Evolutionary conservation across 2,329 filamentous ascomycete species (phyloP), one percentile per base, ranked within the genome.

Genomic region (Epicoccum nigrum): DNA sequence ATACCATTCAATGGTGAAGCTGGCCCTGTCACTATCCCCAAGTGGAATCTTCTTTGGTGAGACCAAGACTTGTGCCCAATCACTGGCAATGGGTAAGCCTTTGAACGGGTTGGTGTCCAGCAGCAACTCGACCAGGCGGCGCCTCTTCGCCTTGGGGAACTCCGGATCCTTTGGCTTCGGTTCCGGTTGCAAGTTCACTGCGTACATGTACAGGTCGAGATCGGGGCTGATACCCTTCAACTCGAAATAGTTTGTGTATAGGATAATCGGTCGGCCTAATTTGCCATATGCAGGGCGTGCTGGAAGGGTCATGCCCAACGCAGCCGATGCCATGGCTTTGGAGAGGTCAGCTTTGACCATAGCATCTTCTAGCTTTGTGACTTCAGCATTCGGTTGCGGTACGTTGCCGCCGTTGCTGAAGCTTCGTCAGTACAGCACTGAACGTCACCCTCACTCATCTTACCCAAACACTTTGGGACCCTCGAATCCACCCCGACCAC

Each of bases 91-190:
- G 1, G 58, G 37, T 0, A 69, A 51, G 5, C 45, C 61, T 7
- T 63, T 16, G 40, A 78, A 75, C 0, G 67, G 64, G 0, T 59
- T 46, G 2, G 63, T 54, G n/a, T 63, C 43, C 7, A 77, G 40
- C 1, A 85, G 59, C 17, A 80, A 60, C 13, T 79, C 67, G 13
- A 85, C 70, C 4, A 83, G 69, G 4, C 77, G 76, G 33, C 74
- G 74, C 28, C 73, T 78, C 64, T 79, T 81, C 27, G 73, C 73
- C 44, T 76, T 77, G 3, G 58, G 67, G 5, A 54, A 51, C 53
- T 71, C 21, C 2, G 16, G 8, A 65, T 70, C 7, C n/a, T n/a
- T n/a, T n/a, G n/a, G n/a, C n/a, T n/a, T n/a, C n/a, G n/a, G n/a
- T 61, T 70, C 32, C 77, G 56, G 12, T 70, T 65, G 57, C 72